Percentiles rank a stretch among this genome's conserved stretches.
These are phyloP conservation scores for Fremontodendron californicum DNA, from an alignment of 345 rosid species.

Conservation along the genomic window DNA sequence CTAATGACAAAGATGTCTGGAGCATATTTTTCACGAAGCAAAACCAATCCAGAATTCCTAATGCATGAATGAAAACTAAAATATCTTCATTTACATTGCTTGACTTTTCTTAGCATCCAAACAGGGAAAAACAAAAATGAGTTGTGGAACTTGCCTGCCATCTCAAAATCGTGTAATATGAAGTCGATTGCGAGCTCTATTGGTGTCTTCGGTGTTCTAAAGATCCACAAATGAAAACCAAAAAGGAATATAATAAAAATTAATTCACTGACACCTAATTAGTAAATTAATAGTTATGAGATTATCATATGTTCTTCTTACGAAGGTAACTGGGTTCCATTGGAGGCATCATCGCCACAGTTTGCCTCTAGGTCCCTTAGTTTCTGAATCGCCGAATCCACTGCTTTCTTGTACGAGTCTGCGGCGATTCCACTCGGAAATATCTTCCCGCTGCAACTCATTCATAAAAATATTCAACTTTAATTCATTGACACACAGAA, in stretches of 20 bases:
- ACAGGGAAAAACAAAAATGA: constrained; percentile 1
- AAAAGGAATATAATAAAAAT: not conserved
- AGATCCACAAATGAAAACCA: not conserved
- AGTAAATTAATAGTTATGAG: not conserved
- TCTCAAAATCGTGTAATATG: constrained; percentile 96
- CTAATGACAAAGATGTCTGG: not conserved
- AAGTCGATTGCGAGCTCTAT: constrained; percentile 98
- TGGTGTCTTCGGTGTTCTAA: constrained; percentile 74
- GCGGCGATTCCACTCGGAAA: constrained; percentile 80
- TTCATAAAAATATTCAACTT: not conserved
- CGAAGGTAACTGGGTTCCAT: constrained; percentile 39
- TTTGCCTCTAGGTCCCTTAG: constrained; percentile 48
- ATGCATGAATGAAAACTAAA: not conserved
- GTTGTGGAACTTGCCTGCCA: constrained; percentile 67
- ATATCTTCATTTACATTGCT: not conserved
- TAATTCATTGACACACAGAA: not conserved
- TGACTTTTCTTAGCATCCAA: constrained; percentile 16
- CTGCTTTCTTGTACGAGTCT: constrained; percentile 87
- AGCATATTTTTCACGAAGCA: not conserved
- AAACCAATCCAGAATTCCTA: not conserved
- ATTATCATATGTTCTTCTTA: constrained; percentile 24
- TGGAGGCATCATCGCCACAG: constrained; percentile 31
- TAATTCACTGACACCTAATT: not conserved
- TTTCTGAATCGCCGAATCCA: constrained; percentile 66
- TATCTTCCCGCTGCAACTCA: constrained; percentile 64